Conservation (phyloP, 2,329 filamentous ascomycete genomes). For the Hypoxylon sp. region DNA sequence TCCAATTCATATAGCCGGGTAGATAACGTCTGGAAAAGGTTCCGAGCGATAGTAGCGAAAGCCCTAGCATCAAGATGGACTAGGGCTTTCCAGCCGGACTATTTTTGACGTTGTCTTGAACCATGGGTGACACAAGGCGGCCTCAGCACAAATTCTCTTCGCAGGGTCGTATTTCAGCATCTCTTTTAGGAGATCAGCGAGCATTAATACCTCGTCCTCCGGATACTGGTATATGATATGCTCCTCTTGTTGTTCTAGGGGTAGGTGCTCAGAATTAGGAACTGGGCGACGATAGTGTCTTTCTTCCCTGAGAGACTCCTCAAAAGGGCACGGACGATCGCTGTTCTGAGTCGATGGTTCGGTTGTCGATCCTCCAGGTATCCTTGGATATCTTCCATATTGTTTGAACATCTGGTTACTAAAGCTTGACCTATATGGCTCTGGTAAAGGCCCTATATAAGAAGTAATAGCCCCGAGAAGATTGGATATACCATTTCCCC, state of each 20-base stretch:
- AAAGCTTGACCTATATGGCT: not conserved
- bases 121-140: not conserved
- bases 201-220: not conserved
- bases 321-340: not conserved
- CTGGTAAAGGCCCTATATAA: not conserved
- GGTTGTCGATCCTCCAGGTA: not conserved
- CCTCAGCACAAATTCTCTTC: not conserved
- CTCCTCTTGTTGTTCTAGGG: not conserved
- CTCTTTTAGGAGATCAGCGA: not conserved
- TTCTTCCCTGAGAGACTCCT: not conserved
- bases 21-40: not conserved
- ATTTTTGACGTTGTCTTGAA: not conserved
- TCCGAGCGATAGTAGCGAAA: not conserved
- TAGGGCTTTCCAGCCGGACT: not conserved
- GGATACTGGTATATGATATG: not conserved
- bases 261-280: not conserved
- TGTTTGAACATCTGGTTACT: not conserved
- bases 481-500: not conserved
- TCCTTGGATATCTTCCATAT: not conserved
- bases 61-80: not conserved
- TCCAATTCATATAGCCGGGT: not conserved
- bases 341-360: not conserved
- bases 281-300: not conserved
- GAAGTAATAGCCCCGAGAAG: not conserved
- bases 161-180: not conserved